Conservation (phyloP, 192 early-diverging fungal species). For the Helicostylum pulchrum region DNA sequence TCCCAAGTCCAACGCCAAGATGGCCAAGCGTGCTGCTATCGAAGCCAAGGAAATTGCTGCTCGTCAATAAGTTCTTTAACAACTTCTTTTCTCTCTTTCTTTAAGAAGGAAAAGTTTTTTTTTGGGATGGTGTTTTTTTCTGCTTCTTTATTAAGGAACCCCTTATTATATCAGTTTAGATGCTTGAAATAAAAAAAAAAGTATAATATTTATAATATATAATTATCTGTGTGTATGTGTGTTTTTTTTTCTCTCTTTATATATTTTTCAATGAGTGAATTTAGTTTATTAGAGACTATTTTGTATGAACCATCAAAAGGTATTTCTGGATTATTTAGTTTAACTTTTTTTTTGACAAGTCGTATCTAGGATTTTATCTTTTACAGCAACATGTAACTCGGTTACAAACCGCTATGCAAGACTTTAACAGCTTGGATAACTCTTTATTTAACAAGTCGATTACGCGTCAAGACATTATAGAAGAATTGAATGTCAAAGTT, state of each 20-base stretch:
- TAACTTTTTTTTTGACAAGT: neutral
- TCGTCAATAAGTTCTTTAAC: conserved; percentile 32
- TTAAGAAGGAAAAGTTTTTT: neutral
- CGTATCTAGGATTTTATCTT: conserved; percentile 9
- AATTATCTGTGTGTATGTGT: neutral
- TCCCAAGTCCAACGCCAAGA: conserved; percentile 83
- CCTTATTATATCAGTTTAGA: neutral
- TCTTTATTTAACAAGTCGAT: neutral
- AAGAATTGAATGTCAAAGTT: neutral
- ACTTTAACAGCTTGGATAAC: neutral
- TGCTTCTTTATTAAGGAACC: neutral
- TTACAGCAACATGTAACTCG: neutral
- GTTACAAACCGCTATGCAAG: conserved; percentile 7
- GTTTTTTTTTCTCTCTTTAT: too few relatives aligned
- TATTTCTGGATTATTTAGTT: neutral
- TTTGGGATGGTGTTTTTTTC: conserved; percentile 1
- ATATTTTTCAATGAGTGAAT: neutral
- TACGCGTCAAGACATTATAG: neutral
- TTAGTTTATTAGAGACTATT: conserved; percentile 24
- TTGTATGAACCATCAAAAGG: conserved; percentile 22
- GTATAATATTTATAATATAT: neutral
- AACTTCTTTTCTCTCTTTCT: neutral
- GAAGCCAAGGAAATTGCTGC: conserved; percentile 45
- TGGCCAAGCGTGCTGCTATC: conserved; percentile 68
- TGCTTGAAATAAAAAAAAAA: neutral